phyloP scores from a whole-genome alignment of 176 grass and related monocot species.

The Phyllostachys edulis region DNA sequence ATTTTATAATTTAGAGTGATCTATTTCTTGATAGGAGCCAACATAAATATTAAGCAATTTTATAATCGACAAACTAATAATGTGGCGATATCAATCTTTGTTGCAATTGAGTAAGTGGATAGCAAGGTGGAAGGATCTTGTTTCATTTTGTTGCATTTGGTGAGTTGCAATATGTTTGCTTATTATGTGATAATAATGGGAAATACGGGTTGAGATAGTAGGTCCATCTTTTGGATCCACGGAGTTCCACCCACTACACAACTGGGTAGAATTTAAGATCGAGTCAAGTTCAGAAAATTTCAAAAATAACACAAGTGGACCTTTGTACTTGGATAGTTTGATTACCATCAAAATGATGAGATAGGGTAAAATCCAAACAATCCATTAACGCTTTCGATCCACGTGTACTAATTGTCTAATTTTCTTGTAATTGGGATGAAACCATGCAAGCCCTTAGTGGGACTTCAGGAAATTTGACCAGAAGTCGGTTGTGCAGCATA shows the following conservation, averaged over 20 bases:
- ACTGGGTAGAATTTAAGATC: constrained; percentile 6
- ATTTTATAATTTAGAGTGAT: constrained; percentile 4
- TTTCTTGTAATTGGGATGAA: constrained; percentile 9
- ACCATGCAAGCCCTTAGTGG: background rate
- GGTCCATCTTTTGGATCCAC: background rate
- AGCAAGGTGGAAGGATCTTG: background rate
- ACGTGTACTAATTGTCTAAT: background rate
- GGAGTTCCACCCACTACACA: background rate
- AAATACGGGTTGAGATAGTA: background rate
- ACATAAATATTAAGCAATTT: background rate
- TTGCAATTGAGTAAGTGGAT: background rate
- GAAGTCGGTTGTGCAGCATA: constrained; percentile 15
- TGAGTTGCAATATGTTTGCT: background rate
- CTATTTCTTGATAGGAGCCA: background rate
- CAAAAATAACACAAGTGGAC: background rate
- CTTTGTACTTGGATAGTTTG: background rate
- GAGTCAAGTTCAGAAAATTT: background rate
- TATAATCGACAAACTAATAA: background rate
- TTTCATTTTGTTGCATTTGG: background rate
- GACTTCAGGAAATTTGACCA: background rate
- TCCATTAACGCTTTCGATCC: background rate
- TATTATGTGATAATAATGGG: background rate
- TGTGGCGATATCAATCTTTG: background rate
- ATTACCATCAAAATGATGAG: background rate
- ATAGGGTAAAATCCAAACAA: background rate